phyloP scores from a whole-genome alignment of 176 grass and related monocot genomes.

The Juncus effusus region DNA sequence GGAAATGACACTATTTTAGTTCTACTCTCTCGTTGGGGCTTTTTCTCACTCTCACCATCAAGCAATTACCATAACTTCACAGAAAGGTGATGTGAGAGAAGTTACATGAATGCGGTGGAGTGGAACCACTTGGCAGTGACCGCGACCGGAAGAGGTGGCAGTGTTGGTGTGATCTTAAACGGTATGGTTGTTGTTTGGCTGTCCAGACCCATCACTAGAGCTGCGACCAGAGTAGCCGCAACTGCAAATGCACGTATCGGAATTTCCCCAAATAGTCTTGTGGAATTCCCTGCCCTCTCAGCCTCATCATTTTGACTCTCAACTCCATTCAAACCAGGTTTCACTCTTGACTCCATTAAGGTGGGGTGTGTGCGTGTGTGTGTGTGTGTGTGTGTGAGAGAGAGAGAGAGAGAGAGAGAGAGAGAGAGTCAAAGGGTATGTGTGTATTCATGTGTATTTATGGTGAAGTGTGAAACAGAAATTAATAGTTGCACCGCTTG shows the following conservation, averaged over 20 bases:
- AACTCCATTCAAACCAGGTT: slow-evolving; percentile 46
- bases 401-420: slow-evolving; percentile 17
- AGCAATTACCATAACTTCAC: background rate
- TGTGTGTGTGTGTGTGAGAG: background rate
- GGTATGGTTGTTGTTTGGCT: slow-evolving; percentile 40
- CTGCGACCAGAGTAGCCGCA: slow-evolving; percentile 44
- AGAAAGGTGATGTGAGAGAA: background rate
- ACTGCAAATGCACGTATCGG: slow-evolving; percentile 38
- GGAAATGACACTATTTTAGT: background rate
- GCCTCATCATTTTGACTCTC: slow-evolving; percentile 12
- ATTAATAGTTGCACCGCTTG: too few relatives aligned
- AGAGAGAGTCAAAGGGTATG: background rate
- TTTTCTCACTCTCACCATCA: background rate
- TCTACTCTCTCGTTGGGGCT: background rate
- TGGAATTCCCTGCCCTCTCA: background rate
- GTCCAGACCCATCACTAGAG: slow-evolving; percentile 54
- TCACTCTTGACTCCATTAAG: slow-evolving; percentile 47
- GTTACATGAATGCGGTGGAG: slow-evolving; percentile 76
- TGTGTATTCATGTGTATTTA: background rate
- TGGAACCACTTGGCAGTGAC: slow-evolving; percentile 59
- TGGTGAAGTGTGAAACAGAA: background rate
- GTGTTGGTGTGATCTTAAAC: slow-evolving; percentile 30
- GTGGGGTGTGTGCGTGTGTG: background rate
- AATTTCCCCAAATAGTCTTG: slow-evolving; percentile 26
- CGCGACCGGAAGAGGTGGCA: slow-evolving; percentile 42